phyloP scores from a whole-genome alignment of 2,329 filamentous ascomycete species.

The Leptographium galeiforme region DNA sequence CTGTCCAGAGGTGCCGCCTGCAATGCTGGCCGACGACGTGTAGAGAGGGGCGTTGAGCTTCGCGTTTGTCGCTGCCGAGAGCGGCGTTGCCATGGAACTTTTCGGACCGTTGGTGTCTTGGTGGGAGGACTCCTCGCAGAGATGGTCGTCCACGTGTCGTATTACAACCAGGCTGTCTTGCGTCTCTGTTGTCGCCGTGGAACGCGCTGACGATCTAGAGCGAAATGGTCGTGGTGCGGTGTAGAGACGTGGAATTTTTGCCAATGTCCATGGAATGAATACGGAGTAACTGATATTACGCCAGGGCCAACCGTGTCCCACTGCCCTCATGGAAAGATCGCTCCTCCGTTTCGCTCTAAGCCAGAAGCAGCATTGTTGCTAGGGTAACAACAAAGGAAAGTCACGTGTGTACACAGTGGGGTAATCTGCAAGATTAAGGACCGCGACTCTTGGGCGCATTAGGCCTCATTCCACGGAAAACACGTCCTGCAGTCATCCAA shows the following conservation, averaged over 20 bases:
- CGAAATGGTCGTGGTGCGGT: slow-evolving; percentile 1
- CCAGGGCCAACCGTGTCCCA: slow-evolving; percentile 3
- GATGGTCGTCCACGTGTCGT: neutral
- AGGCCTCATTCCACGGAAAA: neutral
- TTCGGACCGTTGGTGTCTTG: neutral
- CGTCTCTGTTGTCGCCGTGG: neutral
- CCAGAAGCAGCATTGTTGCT: slow-evolving; percentile 2
- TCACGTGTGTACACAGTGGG: neutral
- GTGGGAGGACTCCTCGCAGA: neutral
- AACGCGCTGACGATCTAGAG: neutral
- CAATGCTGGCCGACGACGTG: slow-evolving; percentile 15
- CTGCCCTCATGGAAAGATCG: neutral
- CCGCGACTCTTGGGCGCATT: neutral
- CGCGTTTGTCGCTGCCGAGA: slow-evolving; percentile 24
- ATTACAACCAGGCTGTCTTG: neutral
- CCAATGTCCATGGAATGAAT: neutral
- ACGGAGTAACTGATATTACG: neutral
- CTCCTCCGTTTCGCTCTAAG: slow-evolving; percentile 3
- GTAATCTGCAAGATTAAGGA: neutral
- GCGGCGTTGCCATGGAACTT: slow-evolving; percentile 23
- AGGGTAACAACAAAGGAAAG: neutral
- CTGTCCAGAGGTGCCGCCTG: too few relatives aligned
- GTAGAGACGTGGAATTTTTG: neutral
- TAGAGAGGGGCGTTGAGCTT: slow-evolving; percentile 23
- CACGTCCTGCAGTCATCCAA: too few relatives aligned